Conservation (phyloP, 1,284 basidiomycete genomes). For the Cryptococcus sp. region DNA sequence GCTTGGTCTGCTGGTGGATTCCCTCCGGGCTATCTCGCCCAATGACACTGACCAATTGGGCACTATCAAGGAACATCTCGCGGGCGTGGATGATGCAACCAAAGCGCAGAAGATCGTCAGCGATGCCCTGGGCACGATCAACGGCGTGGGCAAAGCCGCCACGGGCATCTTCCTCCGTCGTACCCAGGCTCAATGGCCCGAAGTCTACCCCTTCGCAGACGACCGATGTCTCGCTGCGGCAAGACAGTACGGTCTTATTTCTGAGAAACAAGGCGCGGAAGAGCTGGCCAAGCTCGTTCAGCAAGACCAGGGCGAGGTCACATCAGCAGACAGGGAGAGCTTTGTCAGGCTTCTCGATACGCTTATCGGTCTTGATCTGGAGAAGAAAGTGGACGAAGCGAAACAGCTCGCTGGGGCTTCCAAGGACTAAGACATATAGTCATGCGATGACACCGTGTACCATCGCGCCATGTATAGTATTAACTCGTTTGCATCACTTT, state of each 20-base stretch:
- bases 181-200: constrained; percentile 35
- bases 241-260: constrained; percentile 22
- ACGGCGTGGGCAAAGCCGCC: constrained; percentile 34
- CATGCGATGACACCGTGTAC: too few species aligned
- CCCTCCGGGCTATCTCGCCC: constrained; percentile 28
- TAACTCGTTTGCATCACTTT: constrained; percentile 5
- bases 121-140: constrained; percentile 27
- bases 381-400: constrained; percentile 31
- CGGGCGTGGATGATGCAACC: background rate
- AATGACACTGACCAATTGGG: constrained; percentile 17
- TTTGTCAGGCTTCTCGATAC: constrained; percentile 32
- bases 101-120: constrained; percentile 26
- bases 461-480: background rate
- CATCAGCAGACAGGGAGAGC: constrained; percentile 13
- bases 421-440: background rate
- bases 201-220: constrained; percentile 37
- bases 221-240: constrained; percentile 27
- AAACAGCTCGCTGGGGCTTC: constrained; percentile 1
- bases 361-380: constrained; percentile 34
- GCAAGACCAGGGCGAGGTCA: background rate
- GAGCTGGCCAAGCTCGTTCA: constrained; percentile 21
- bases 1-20: constrained; percentile 67
- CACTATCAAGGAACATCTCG: constrained; percentile 13
- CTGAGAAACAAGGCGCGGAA: constrained; percentile 18
- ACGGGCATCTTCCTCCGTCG: constrained; percentile 33